Evolutionary conservation across 2,329 filamentous ascomycete genomes (phyloP).

Genomic region (Penicillium capsulatum): DNA sequence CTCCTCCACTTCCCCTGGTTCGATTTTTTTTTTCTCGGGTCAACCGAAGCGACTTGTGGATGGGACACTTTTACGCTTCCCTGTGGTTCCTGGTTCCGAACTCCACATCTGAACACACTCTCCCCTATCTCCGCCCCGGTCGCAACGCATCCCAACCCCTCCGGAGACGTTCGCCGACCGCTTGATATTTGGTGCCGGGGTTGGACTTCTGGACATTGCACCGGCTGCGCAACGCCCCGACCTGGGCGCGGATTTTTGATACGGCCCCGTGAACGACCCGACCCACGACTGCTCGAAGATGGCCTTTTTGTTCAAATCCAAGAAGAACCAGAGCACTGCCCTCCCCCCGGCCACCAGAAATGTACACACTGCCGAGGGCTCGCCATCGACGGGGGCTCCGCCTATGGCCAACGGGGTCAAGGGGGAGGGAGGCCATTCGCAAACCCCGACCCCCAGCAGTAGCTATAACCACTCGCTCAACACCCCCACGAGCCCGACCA

Average conservation of each 20-base stretch:
- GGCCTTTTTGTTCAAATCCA: conserved; percentile 80
- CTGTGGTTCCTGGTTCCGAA: conserved; percentile 24
- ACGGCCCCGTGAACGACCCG: conserved; percentile 29
- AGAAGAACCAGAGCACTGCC: conserved; percentile 58
- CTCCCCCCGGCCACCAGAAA: conserved; percentile 55
- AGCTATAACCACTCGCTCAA: conserved; percentile 64
- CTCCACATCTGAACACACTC: conserved; percentile 22
- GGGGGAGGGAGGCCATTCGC: conserved; percentile 34
- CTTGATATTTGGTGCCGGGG: conserved; percentile 10
- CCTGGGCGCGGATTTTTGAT: conserved; percentile 7
- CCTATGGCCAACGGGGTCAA: conserved; percentile 47
- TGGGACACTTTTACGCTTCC: conserved; percentile 19
- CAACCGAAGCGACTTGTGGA: conserved; percentile 10
- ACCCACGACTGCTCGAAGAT: conserved; percentile 50
- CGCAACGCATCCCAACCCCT: conserved; percentile 3
- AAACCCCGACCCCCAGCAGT: conserved; percentile 69
- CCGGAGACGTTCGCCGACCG: not conserved
- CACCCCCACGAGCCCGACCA: conserved; percentile 61
- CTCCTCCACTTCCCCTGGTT: conserved; percentile 10
- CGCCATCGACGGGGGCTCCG: conserved; percentile 39
- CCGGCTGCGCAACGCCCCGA: conserved; percentile 14
- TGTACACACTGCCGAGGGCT: conserved; percentile 54
- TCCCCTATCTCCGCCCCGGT: conserved; percentile 11
- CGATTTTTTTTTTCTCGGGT: conserved; percentile 8
- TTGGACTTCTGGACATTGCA: conserved; percentile 5